phyloP scores from a whole-genome alignment of 116 monocot genomes.

The Papilionanthe hybrid region DNA sequence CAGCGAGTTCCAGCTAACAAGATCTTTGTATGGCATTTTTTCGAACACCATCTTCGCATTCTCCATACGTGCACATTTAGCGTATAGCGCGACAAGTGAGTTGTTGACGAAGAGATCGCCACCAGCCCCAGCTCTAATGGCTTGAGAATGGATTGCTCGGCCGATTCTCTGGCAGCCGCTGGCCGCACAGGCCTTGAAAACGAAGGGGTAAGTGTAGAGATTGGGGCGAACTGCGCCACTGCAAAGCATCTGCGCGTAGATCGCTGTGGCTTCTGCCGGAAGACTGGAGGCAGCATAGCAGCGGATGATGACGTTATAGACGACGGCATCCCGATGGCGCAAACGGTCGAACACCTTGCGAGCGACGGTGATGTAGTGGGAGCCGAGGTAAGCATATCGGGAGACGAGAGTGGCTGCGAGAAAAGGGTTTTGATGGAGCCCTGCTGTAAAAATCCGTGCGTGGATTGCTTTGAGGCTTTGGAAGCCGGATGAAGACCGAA shows the following conservation, averaged over 20 bases:
- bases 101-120: constrained; percentile 14
- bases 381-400: constrained; percentile 17
- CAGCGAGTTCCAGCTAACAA: constrained; percentile 58
- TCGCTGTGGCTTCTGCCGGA: constrained; percentile 8
- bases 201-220: constrained; percentile 31
- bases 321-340: constrained; percentile 22
- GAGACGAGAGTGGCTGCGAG: constrained; percentile 37
- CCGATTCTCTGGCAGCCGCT: constrained; percentile 1
- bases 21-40: constrained; percentile 26
- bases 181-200: constrained; percentile 19
- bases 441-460: constrained; percentile 26
- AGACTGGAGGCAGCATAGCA: constrained; percentile 17
- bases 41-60: constrained; percentile 40
- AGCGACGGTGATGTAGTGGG: constrained; percentile 5
- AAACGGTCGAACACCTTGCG: constrained; percentile 33
- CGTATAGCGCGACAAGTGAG: constrained; percentile 20
- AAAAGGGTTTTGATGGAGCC: constrained; percentile 20
- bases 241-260: constrained; percentile 26
- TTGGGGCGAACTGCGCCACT: constrained; percentile 14
- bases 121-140: constrained; percentile 1
- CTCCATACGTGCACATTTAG: constrained; percentile 16
- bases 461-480: constrained; percentile 29
- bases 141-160: constrained; percentile 19
- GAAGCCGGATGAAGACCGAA: constrained; percentile 14
- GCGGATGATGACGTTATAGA: constrained; percentile 44